These are phyloP conservation scores for Chaetomium strumarium DNA, from an alignment of 2,329 filamentous ascomycete species.

Conservation along the genomic window DNA sequence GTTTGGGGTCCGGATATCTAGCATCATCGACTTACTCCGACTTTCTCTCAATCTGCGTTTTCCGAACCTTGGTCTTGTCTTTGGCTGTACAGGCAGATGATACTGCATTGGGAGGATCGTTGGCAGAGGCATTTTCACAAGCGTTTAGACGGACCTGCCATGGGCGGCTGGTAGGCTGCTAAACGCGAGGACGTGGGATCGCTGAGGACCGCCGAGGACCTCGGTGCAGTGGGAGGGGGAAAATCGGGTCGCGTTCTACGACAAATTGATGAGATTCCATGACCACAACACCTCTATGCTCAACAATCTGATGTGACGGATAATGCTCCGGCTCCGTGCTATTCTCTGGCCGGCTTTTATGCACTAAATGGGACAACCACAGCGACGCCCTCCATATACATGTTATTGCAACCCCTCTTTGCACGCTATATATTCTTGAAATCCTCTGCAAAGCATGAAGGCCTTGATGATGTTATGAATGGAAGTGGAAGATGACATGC, in stretches of 20 bases:
- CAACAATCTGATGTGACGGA: not conserved
- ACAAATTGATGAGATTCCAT: constrained; percentile 54
- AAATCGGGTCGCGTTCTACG: constrained; percentile 47
- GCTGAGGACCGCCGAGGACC: constrained; percentile 56
- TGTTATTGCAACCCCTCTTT: too few species aligned
- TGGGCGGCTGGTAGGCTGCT: constrained; percentile 29
- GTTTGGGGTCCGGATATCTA: constrained; percentile 81
- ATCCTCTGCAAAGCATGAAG: too few species aligned
- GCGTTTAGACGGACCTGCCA: constrained; percentile 39
- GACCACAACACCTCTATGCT: constrained; percentile 9
- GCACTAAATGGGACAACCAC: too few species aligned
- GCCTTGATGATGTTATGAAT: not conserved
- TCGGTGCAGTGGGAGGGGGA: constrained; percentile 40
- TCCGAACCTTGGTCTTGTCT: constrained; percentile 37
- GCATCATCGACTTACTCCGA: constrained; percentile 48
- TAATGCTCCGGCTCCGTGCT: not conserved
- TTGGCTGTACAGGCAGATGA: constrained; percentile 32
- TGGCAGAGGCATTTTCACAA: constrained; percentile 54
- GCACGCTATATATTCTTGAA: too few species aligned
- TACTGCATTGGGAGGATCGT: constrained; percentile 53
- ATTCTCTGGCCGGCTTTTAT: not conserved
- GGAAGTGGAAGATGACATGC: not conserved
- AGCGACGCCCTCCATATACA: too few species aligned
- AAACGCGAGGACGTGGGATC: constrained; percentile 56
- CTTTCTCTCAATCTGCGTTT: constrained; percentile 39